Base-by-base conservation (phyloP, 805 yeast genomes). In the Tetrapisispora namnaoensis region DNA sequence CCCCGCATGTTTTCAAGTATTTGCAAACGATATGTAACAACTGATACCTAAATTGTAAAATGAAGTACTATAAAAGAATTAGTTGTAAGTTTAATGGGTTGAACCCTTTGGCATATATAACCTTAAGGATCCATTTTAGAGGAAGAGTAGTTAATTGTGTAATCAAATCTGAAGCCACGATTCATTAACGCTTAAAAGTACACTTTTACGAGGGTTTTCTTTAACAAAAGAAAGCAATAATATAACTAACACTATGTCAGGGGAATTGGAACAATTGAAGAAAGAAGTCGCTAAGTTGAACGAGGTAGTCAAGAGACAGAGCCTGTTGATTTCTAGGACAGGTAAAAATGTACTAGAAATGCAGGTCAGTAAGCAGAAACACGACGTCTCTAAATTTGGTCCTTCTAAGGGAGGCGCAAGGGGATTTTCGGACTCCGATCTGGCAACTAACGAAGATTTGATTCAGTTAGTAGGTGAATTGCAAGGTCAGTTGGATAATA, bases 391-490 rank as follows among this genome's bases (percentile, higher is more conserved):
- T 9, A 58, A 67, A 18, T 51, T 59, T 28, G 55, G 66, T 47
- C 24, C 51, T 17, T 17, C 50, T 18, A 49, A 47, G 41, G 16
- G 37, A 52, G 27, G 42, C 36, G 36, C 45, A 6, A 32, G 42
- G 20, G 24, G 52, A n/a, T 48, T 53, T 60, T 46, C 57, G 4
- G 83, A 78, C 51, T 61, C 78, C 1, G 87, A 83, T 53, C 82
- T 74, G 54, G 86, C 82, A 36, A 80, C 91, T 3, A 83, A 86
- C 55, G 95, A 86, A 50, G 98, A 91, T 60, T 69, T 90, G 13
- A 85, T 85, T 3, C 91, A 87, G 61, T 71, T 90, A 42, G 97
- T 89, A 14, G 87, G 86, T 11, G 98, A 90, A 65, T 69, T 90
- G 49, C 97, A 90, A 66, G 86, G 86, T 9, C 97, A 90, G 67